phyloP scores from a whole-genome alignment of 306 rosid genomes.

The Corylus heterophylla region DNA sequence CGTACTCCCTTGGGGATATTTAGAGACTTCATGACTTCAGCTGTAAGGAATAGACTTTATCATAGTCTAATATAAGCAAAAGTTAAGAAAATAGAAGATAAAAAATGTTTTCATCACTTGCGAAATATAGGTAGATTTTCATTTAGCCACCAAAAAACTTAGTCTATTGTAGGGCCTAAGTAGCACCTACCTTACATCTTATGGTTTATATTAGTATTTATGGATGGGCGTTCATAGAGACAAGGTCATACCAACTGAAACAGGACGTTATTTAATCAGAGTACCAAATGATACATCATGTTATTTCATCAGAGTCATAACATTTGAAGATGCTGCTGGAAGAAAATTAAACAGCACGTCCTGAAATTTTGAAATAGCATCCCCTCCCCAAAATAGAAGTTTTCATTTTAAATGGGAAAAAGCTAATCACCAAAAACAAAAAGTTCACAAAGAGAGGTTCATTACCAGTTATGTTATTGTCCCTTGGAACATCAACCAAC shows the following conservation, averaged over 20 bases:
- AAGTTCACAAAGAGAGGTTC: neutral
- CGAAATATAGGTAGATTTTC: neutral
- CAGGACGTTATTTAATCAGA: too few relatives aligned
- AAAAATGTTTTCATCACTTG: neutral
- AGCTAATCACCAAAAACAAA: slow-evolving; percentile 5
- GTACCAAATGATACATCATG: neutral
- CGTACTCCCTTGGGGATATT: slow-evolving; percentile 69
- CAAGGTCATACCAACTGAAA: neutral
- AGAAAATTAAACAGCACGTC: neutral
- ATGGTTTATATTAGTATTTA: neutral
- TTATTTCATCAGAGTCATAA: neutral
- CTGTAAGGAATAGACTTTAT: slow-evolving; percentile 33
- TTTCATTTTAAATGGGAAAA: neutral
- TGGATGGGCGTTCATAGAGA: neutral
- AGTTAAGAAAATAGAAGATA: neutral
- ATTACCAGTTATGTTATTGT: slow-evolving; percentile 73
- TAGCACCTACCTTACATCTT: neutral
- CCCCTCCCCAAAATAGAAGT: neutral
- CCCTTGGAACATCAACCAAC: slow-evolving; percentile 83
- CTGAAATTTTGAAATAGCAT: neutral
- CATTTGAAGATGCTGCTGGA: neutral
- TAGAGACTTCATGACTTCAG: slow-evolving; percentile 84
- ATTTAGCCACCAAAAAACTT: neutral
- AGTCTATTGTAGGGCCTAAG: neutral
- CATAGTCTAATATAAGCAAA: neutral